phyloP scores from a whole-genome alignment of 352 stramenopile genomes.

The Phytopythium helicoides region DNA sequence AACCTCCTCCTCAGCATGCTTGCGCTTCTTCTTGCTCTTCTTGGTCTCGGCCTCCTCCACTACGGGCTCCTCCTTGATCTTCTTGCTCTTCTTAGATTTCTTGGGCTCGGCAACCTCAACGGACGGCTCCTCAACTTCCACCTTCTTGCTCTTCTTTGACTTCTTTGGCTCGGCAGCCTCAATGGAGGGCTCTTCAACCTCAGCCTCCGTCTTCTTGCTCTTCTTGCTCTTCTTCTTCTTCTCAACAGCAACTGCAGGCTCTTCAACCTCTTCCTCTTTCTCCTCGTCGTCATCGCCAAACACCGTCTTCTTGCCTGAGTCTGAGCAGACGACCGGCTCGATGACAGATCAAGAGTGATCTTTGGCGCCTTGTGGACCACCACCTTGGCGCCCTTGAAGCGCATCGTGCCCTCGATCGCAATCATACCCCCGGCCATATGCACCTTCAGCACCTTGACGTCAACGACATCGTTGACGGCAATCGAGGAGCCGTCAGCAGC shows the following conservation, averaged over 20 bases:
- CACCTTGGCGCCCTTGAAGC: conserved; percentile 15
- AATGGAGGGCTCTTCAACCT: background rate
- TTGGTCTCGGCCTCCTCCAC: conserved; percentile 12
- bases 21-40: conserved; percentile 31
- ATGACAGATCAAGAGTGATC: conserved; percentile 10
- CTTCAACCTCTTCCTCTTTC: conserved; percentile 12
- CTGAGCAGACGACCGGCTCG: background rate
- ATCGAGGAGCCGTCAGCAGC: conserved; percentile 55
- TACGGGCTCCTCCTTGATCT: conserved; percentile 23
- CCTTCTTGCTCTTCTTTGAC: conserved; percentile 18
- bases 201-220: conserved; percentile 18
- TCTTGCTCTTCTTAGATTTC: conserved; percentile 32
- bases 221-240: conserved; percentile 10
- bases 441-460: conserved; percentile 66
- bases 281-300: conserved; percentile 9
- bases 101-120: conserved; percentile 5
- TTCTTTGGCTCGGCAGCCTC: conserved; percentile 4
- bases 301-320: conserved; percentile 9
- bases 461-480: conserved; percentile 55
- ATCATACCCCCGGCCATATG: conserved; percentile 78
- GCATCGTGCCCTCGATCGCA: conserved; percentile 78
- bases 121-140: conserved; percentile 8
- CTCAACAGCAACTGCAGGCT: background rate
- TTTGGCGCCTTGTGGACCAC: conserved; percentile 8
- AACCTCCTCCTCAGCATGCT: background rate